These are phyloP conservation scores for Hyphodiscus hymeniophilus DNA, from an alignment of 495 filamentous ascomycete species.

Conservation along the genomic window DNA sequence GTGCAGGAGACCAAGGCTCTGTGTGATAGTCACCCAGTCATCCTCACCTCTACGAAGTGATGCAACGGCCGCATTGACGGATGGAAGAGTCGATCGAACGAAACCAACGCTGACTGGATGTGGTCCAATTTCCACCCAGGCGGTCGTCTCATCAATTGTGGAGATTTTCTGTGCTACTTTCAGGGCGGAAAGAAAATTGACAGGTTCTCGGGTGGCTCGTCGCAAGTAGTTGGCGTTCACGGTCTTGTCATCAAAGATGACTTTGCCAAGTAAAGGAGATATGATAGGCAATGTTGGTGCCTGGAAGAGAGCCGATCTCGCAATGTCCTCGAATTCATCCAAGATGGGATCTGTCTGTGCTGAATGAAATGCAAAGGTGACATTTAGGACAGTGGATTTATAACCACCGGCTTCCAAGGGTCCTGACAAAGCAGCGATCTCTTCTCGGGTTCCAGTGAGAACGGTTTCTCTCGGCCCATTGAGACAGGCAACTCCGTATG, in stretches of 20 bases:
- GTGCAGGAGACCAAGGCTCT: conserved; percentile 52
- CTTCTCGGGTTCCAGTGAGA: conserved; percentile 38
- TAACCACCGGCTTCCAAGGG: conserved; percentile 48
- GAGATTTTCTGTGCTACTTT: conserved; percentile 39
- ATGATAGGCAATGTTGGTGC: conserved; percentile 55
- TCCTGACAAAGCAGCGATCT: conserved; percentile 50
- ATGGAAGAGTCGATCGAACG: conserved; percentile 55
- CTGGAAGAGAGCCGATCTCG: conserved; percentile 42
- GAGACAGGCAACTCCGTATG: conserved; percentile 47
- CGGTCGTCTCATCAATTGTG: conserved; percentile 41
- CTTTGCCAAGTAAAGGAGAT: conserved; percentile 55
- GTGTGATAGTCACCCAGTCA: conserved; percentile 58
- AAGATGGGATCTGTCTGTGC: conserved; percentile 67
- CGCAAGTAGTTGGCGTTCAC: conserved; percentile 55
- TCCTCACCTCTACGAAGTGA: conserved; percentile 40
- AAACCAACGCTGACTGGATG: conserved; percentile 59
- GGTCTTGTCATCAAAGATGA: conserved; percentile 43
- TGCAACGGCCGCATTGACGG: conserved; percentile 43
- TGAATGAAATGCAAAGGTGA: conserved; percentile 76
- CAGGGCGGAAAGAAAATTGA: conserved; percentile 61
- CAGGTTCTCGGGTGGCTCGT: conserved; percentile 58
- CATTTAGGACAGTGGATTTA: conserved; percentile 57
- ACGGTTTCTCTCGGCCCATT: conserved; percentile 56
- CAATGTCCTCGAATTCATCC: conserved; percentile 51
- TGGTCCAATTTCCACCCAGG: conserved; percentile 60